phyloP scores from a whole-genome alignment of 1,284 basidiomycete species.

The Inonotus hispidus region DNA sequence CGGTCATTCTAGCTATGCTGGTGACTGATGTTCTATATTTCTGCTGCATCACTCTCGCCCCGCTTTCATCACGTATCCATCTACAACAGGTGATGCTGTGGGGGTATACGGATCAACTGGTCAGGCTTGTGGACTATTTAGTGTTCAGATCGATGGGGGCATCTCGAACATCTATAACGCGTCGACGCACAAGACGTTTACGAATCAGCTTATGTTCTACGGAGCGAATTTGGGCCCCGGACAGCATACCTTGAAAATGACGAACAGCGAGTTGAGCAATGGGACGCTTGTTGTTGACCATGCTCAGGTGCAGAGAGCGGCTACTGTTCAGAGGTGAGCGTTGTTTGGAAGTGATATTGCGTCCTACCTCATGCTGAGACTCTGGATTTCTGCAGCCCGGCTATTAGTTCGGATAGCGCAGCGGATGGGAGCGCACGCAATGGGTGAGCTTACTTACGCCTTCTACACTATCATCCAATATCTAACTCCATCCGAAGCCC shows the following conservation, averaged over 20 bases:
- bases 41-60: too few relatives aligned
- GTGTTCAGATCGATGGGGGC: conserved; percentile 32
- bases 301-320: not conserved
- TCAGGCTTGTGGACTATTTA: conserved; percentile 31
- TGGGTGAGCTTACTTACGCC: not conserved
- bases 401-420: not conserved
- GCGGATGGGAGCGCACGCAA: not conserved
- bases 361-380: not conserved
- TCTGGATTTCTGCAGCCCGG: not conserved
- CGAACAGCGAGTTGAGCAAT: not conserved
- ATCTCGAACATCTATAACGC: conserved; percentile 27
- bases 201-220: conserved; percentile 35
- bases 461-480: not conserved
- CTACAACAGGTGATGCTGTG: conserved; percentile 31
- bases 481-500: not conserved
- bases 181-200: conserved; percentile 27
- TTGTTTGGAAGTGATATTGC: not conserved
- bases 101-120: conserved; percentile 37
- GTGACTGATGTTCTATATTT: not conserved
- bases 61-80: not conserved
- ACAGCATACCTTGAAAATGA: conserved; percentile 11
- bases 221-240: conserved; percentile 28
- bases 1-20: conserved; percentile 18
- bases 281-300: conserved; percentile 9
- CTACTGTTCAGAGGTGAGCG: not conserved